Percentiles rank a stretch among this genome's conserved stretches.
phyloP scores from a whole-genome alignment of 1,139 yeast species.

The Suhomyces ambrosiae region DNA sequence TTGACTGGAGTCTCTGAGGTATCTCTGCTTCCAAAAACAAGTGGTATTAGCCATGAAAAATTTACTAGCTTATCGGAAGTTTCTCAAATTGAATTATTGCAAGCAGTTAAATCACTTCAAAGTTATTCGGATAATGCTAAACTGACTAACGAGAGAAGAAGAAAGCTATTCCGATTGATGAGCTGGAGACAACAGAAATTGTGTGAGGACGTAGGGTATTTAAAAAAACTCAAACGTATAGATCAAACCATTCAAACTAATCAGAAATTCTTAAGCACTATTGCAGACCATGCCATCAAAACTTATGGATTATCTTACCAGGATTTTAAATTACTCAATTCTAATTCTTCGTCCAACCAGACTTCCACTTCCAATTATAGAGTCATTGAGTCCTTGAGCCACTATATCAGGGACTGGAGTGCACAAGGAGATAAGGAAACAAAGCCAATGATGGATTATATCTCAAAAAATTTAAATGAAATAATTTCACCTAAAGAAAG shows the following conservation, averaged over 20 bases:
- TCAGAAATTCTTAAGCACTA: constrained; percentile 43
- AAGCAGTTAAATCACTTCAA: constrained; percentile 55
- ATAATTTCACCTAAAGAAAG: constrained; percentile 29
- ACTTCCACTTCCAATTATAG: constrained; percentile 48
- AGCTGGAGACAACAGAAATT: constrained; percentile 57
- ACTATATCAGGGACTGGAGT: constrained; percentile 76
- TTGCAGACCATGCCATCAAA: constrained; percentile 45
- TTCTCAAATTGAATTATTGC: constrained; percentile 39
- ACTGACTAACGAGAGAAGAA: constrained; percentile 48
- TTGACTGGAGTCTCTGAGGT: constrained; percentile 6
- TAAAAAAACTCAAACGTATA: constrained; percentile 49
- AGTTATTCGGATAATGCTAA: constrained; percentile 44
- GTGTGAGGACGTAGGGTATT: constrained; percentile 57
- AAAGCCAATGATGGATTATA: constrained; percentile 53
- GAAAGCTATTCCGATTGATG: constrained; percentile 50
- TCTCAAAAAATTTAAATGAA: constrained; percentile 35
- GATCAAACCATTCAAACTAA: constrained; percentile 50
- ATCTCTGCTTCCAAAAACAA: constrained; percentile 6
- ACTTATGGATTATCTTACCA: constrained; percentile 41
- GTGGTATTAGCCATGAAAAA: constrained; percentile 15
- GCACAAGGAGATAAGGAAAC: constrained; percentile 47
- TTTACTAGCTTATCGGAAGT: constrained; percentile 22
- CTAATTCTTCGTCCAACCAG: constrained; percentile 14
- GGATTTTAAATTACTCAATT: constrained; percentile 38
- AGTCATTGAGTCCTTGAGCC: constrained; percentile 73